Evolutionary conservation across 2,329 filamentous ascomycete species (phyloP).

Genomic region (Orbilia quercus): DNA sequence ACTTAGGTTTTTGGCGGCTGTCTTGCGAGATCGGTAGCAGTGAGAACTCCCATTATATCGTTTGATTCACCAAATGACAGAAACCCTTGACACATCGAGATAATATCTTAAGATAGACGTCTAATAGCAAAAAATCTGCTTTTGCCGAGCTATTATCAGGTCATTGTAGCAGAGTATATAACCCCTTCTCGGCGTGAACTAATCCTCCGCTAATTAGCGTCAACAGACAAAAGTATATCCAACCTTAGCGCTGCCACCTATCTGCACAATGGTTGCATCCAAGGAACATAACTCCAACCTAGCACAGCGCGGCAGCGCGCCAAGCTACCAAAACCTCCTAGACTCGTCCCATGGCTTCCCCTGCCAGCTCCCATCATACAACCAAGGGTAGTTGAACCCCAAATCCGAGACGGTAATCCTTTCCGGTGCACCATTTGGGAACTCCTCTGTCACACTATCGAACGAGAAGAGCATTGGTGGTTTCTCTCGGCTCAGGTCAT

Average conservation of each 20-base stretch:
- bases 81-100: too few relatives aligned
- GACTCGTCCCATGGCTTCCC: constrained; percentile 33
- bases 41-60: too few relatives aligned
- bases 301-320: not conserved
- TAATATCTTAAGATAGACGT: too few relatives aligned
- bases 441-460: not conserved
- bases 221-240: not conserved
- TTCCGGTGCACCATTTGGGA: constrained; percentile 12
- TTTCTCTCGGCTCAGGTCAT: not conserved
- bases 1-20: too few relatives aligned
- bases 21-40: too few relatives aligned
- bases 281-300: not conserved
- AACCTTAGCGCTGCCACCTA: not conserved
- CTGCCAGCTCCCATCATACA: constrained; percentile 44
- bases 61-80: too few relatives aligned
- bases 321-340: constrained; percentile 32
- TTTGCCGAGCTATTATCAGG: too few relatives aligned
- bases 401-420: constrained; percentile 26
- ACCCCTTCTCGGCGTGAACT: too few relatives aligned
- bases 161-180: too few relatives aligned
- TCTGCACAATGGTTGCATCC: not conserved
- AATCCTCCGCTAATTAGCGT: not conserved
- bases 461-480: constrained; percentile 9
- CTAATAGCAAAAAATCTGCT: too few relatives aligned
- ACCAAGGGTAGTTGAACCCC: constrained; percentile 20